Conservation (phyloP, 441 rosid genomes). For the Pelargonium australe region DNA sequence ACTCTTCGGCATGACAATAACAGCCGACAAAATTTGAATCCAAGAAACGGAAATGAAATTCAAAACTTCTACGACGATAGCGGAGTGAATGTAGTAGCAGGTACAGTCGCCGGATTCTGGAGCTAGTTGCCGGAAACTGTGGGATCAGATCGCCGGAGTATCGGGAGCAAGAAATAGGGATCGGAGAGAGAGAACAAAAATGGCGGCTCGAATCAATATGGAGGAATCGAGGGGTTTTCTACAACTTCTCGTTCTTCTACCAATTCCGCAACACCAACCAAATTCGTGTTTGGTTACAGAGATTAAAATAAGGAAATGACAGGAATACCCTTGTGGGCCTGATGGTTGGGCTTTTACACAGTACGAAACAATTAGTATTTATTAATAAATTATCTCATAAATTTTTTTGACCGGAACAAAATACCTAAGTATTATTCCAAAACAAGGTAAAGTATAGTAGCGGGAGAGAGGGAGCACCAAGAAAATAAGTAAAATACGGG, state of each 20-base stretch:
- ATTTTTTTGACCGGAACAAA: too few relatives aligned
- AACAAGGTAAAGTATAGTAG: too few relatives aligned
- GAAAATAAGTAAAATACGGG: too few relatives aligned
- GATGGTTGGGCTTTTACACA: too few relatives aligned
- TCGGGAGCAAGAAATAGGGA: background rate
- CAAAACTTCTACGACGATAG: background rate
- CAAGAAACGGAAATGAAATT: background rate
- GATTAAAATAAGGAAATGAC: too few relatives aligned
- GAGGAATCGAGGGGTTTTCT: background rate
- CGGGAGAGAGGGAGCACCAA: too few relatives aligned
- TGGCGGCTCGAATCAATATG: background rate
- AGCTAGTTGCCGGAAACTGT: background rate
- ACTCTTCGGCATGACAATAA: background rate
- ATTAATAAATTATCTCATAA: too few relatives aligned
- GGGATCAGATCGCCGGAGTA: conserved; percentile 3
- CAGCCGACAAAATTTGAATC: background rate
- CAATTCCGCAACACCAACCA: background rate
- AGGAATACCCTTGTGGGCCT: too few relatives aligned
- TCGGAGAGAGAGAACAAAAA: background rate
- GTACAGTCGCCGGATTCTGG: conserved; percentile 1
- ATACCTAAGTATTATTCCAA: too few relatives aligned
- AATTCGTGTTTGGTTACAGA: too few relatives aligned
- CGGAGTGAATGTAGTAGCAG: background rate
- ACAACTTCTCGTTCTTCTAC: background rate
- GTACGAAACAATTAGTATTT: too few relatives aligned